A percentile compares a stretch with the other conserved stretches of the same genome.
Evolutionary conservation across 371 early-diverging fungal species (phyloP).

Genomic region (Syncephalastrum monosporum): DNA sequence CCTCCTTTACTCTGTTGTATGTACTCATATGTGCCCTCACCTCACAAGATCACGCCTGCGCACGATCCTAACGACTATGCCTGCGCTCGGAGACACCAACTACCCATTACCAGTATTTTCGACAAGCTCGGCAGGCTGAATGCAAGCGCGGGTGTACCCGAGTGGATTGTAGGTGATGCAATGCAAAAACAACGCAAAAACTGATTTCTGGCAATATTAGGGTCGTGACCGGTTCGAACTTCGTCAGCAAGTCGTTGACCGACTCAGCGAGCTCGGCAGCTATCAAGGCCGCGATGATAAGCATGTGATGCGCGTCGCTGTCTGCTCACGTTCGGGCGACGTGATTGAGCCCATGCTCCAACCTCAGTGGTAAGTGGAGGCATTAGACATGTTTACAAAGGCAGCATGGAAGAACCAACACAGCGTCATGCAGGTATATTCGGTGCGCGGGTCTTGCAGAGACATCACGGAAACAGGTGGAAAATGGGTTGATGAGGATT

Average conservation of each 20-base stretch:
- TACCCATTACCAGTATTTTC: slow-evolving; percentile 82
- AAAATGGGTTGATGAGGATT: slow-evolving; percentile 71
- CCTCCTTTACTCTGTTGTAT: background rate
- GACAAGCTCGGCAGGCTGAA: slow-evolving; percentile 82
- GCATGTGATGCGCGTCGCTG: slow-evolving; percentile 86
- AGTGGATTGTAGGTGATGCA: slow-evolving; percentile 46
- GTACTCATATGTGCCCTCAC: background rate
- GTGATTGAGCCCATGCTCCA: slow-evolving; percentile 96
- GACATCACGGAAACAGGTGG: slow-evolving; percentile 70
- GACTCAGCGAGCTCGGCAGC: slow-evolving; percentile 58
- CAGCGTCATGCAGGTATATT: slow-evolving; percentile 65
- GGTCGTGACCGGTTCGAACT: slow-evolving; percentile 85
- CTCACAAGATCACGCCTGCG: slow-evolving; percentile 89
- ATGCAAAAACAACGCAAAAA: background rate
- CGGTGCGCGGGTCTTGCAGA: slow-evolving; percentile 83
- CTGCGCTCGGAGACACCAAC: slow-evolving; percentile 83
- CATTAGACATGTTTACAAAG: too few species aligned
- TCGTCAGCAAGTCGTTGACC: slow-evolving; percentile 68
- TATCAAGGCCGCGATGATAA: slow-evolving; percentile 78
- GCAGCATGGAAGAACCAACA: background rate
- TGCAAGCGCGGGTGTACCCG: slow-evolving; percentile 55
- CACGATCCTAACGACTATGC: slow-evolving; percentile 95
- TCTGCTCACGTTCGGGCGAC: slow-evolving; percentile 92
- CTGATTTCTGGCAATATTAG: slow-evolving; percentile 11
- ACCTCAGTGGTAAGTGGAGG: slow-evolving; percentile 93